These are phyloP conservation scores for Cyclospora cayetanensis DNA, from an alignment of 169 alveolate genomes.

Conservation along the genomic window DNA sequence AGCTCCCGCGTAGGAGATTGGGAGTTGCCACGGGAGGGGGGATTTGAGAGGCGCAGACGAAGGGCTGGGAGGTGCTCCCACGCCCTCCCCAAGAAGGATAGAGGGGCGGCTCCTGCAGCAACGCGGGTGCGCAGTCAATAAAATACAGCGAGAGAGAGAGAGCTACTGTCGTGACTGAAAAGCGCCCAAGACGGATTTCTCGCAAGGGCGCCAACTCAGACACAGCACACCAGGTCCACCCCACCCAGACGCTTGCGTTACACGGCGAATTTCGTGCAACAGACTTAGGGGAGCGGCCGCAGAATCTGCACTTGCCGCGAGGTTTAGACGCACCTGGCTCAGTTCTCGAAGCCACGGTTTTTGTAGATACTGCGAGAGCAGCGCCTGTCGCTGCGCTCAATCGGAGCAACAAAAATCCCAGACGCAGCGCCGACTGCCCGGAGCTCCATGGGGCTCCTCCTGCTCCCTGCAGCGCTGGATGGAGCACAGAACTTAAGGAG, in stretches of 20 bases:
- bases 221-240: too few species aligned
- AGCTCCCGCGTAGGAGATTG: background rate
- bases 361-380: background rate
- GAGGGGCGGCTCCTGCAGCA: background rate
- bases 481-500: background rate
- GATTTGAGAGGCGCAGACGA: background rate
- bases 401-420: background rate
- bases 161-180: too few species aligned
- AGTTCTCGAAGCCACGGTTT: background rate
- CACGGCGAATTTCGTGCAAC: too few species aligned
- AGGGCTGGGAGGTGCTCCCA: background rate
- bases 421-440: background rate
- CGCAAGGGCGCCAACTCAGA: too few species aligned
- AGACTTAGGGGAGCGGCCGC: background rate
- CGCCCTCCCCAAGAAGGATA: background rate
- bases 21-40: background rate
- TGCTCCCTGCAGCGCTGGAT: background rate
- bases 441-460: background rate
- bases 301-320: background rate
- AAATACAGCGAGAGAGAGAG: background rate
- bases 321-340: background rate
- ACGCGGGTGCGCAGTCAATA: background rate
- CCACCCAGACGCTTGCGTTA: too few species aligned
- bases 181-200: too few species aligned
- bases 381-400: background rate